These are phyloP conservation scores for Cylindrodendrum hubeiense DNA, from an alignment of 2,329 filamentous ascomycete species.

Conservation along the genomic window DNA sequence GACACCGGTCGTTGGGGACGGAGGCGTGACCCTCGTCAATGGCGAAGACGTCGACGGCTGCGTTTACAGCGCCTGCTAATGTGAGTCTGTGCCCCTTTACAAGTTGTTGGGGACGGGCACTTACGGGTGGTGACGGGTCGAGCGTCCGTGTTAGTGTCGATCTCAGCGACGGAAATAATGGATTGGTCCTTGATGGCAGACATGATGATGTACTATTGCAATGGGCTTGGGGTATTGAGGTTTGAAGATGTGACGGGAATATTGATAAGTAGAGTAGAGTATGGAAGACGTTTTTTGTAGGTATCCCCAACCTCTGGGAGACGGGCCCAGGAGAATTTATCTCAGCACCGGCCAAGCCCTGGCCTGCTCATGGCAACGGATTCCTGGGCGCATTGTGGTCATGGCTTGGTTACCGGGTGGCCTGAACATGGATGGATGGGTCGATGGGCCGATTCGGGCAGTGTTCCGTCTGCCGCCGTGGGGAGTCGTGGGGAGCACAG, in stretches of 20 bases:
- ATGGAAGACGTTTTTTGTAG: not conserved
- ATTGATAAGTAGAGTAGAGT: slow-evolving; percentile 18
- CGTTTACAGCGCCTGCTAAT: slow-evolving; percentile 36
- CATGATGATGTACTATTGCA: slow-evolving; percentile 30
- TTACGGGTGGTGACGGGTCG: slow-evolving; percentile 30
- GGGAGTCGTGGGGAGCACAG: slow-evolving; percentile 42
- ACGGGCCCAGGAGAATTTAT: slow-evolving; percentile 34
- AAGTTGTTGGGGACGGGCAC: not conserved
- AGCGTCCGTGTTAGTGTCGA: slow-evolving; percentile 28
- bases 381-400: slow-evolving; percentile 44
- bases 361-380: slow-evolving; percentile 38
- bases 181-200: slow-evolving; percentile 39
- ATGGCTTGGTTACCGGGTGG: slow-evolving; percentile 38
- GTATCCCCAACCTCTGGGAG: slow-evolving; percentile 12
- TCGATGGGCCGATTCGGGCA: slow-evolving; percentile 40
- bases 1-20: slow-evolving; percentile 40
- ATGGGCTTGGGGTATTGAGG: slow-evolving; percentile 10
- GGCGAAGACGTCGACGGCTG: slow-evolving; percentile 38
- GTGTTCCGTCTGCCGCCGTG: slow-evolving; percentile 20
- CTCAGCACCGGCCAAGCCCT: slow-evolving; percentile 31
- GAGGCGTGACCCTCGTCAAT: slow-evolving; percentile 39
- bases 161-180: slow-evolving; percentile 31
- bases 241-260: slow-evolving; percentile 4
- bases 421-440: slow-evolving; percentile 45
- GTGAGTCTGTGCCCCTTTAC: slow-evolving; percentile 26